Base-by-base conservation (phyloP, 1,139 yeast genomes). In the Yamadazyma dendronema region DNA sequence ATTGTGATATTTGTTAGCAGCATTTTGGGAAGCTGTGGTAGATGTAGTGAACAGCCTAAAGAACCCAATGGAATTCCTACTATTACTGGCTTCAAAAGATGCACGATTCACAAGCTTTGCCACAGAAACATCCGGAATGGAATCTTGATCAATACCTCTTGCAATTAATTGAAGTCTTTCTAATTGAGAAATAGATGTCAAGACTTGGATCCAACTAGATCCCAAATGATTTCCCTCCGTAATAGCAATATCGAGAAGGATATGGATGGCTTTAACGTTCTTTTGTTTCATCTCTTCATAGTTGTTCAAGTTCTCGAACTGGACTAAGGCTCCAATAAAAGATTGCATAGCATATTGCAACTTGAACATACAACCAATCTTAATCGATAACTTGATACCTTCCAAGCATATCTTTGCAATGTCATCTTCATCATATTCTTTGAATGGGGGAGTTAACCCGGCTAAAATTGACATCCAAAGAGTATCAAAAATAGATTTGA, bases 391-490 rank as follows among this genome's bases (percentile, higher is more conserved):
- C 52, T 83, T 82, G 48, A 92, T 77, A 9, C 97, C 98, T 48
- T 87, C 95, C 41, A 94, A 67, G 50, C 96, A 84, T 4, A 75
- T 60, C 40, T 70, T 74, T n/a, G 85, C 73, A 4, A 86, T 78
- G 35, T 82, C 92, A 12, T 74, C 72, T 48, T 89, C 96, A 46
- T 87, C 94, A 43, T 84, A 82, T 43, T 87, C 96, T 56, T 85
- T 89, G 63, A 90, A 88, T 4, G 96, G 95, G 3, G 95, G 94
- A 0, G 97, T 88, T 37, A 94, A 72, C 0, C 96, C 97, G 4
- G 97, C 98, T 48, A 94, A 70, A 37, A 92, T 77, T 0, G 97
- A 88, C 97, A 92, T 89, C 99, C 99, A 94, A 34, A 87, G 69
- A 11, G 88, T 88, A 52, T 90, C 97, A 62, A 92, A 92, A 56